These are phyloP conservation scores for Nicotiana paniculata DNA, from an alignment of 257 asterid genomes.

Conservation along the genomic window DNA sequence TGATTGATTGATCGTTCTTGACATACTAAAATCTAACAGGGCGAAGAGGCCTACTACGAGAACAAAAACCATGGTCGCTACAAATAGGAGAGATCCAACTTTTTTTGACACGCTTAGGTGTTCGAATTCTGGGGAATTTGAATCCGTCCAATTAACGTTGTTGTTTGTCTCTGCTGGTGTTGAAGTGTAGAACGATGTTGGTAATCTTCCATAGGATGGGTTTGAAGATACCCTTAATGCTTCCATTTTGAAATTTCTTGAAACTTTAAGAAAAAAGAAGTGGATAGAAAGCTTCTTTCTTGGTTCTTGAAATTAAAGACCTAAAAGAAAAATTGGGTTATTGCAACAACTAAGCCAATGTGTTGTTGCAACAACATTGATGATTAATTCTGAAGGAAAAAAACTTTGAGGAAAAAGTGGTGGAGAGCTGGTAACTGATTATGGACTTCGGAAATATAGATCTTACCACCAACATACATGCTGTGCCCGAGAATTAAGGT, in stretches of 20 bases:
- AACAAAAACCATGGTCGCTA: not conserved
- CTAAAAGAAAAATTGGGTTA: not conserved
- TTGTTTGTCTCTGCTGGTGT: not conserved
- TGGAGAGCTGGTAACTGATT: not conserved
- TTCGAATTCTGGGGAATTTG: not conserved
- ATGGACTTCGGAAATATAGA: not conserved
- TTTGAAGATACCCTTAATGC: not conserved
- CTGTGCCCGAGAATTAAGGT: not conserved
- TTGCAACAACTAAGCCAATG: not conserved
- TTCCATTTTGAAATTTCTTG: not conserved
- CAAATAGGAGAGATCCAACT: not conserved
- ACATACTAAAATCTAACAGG: not conserved
- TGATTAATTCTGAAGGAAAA: not conserved
- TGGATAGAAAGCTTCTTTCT: not conserved
- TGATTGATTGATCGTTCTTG: not conserved
- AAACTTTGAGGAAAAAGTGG: not conserved
- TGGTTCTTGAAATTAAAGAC: not conserved
- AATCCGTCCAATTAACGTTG: not conserved
- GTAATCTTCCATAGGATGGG: not conserved
- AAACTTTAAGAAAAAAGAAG: not conserved
- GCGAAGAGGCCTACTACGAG: not conserved
- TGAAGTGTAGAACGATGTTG: not conserved
- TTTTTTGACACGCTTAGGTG: not conserved
- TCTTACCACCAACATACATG: not conserved
- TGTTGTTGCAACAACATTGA: constrained; percentile 1